These are phyloP conservation scores for Colletotrichum sp. DNA, from an alignment of 2,329 filamentous ascomycete species.

Conservation along the genomic window DNA sequence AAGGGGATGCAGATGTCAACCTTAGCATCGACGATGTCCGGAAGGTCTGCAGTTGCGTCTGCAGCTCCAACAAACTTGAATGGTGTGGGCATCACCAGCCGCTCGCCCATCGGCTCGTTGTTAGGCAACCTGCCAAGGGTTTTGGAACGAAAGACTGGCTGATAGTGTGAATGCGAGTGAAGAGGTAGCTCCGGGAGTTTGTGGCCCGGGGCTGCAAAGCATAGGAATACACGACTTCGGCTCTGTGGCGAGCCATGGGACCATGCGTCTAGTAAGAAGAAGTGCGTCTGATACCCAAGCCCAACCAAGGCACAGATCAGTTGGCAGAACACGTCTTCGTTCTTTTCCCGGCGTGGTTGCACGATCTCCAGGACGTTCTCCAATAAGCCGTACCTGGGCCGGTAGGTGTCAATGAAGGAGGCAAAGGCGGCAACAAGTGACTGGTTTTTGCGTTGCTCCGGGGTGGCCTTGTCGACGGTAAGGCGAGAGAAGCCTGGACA, in stretches of 20 bases:
- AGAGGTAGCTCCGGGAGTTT: conserved; percentile 59
- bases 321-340: conserved; percentile 74
- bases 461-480: conserved; percentile 62
- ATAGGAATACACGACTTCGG: conserved; percentile 72
- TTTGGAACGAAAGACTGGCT: conserved; percentile 21
- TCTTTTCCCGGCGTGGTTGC: conserved; percentile 44
- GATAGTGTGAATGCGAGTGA: conserved; percentile 68
- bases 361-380: conserved; percentile 80
- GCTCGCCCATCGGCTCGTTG: conserved; percentile 62
- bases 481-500: conserved; percentile 77
- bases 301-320: conserved; percentile 76
- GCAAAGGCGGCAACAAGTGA: conserved; percentile 80
- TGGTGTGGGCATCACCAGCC: conserved; percentile 57
- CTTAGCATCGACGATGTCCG: conserved; percentile 65
- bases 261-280: conserved; percentile 73
- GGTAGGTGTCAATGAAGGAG: conserved; percentile 75
- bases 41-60: conserved; percentile 65
- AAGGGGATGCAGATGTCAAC: conserved; percentile 65
- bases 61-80: conserved; percentile 62
- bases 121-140: conserved; percentile 65
- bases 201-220: conserved; percentile 71
- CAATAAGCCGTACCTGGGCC: conserved; percentile 75
- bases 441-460: conserved; percentile 68
- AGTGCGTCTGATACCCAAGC: conserved; percentile 76
- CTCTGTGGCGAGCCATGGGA: conserved; percentile 70